Evolutionary conservation across 2,329 filamentous ascomycete genomes (phyloP), one percentile per base, ranked within the genome.

Genomic region (Onygenales sp.): DNA sequence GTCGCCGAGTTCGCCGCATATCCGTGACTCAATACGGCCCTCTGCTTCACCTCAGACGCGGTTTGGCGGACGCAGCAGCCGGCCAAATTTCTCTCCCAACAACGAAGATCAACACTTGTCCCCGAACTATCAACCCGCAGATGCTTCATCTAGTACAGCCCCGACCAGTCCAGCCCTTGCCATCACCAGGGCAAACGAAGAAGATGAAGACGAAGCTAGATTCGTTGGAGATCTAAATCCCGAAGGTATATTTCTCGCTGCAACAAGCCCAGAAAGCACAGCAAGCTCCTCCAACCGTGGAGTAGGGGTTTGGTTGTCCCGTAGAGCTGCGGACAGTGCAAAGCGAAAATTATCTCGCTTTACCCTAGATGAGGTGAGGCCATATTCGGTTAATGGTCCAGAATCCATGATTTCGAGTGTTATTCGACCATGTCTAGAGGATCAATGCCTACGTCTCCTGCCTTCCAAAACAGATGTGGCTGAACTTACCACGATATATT

Each of bases 221-320:
- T 27, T 82, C 52, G 75, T 83, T 39, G 79, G 80, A 14, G 80
- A 83, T 59, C 60, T 82, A 32, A 83, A 81, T 57, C 81, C 80
- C 2, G 80, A 83, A 62, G 77, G 77, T 54, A 77, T 83, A 62
- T 80, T 84, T 53, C 71, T 80, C 58, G 77, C 81, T 58, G 79
- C 77, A 1, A 77, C 77, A 2, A 71, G 68, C 52, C 67, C 71
- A 27, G 64, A 65, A 45, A 64, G 67, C 27, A 68, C 66, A 27
- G 67, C 67, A 13, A 64, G 64, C 9, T 74, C 77, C 0, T 71
- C 76, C 47, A 75, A 75, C 34, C 77, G 77, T 47, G 78, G 79
- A 42, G 72, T 82, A 1, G 80, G 80, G 6, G 74, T 82, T 14
- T 83, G 79, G 78, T 70, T 81, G 11, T 67, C 70, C 39, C 54